phyloP scores from a whole-genome alignment of 2,329 filamentous ascomycete genomes.

The Apiospora pterosperma region DNA sequence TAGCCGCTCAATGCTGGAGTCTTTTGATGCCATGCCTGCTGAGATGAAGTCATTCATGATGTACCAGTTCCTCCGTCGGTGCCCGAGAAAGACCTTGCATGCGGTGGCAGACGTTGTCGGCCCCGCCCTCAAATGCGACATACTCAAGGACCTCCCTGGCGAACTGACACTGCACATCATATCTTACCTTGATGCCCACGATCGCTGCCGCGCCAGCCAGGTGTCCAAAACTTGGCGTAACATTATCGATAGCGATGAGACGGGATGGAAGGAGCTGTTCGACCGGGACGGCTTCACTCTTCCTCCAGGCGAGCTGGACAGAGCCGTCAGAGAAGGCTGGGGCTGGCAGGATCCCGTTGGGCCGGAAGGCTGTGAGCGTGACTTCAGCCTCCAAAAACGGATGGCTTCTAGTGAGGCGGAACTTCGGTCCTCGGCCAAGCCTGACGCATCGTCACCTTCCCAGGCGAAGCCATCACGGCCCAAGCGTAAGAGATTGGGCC shows the following conservation, averaged over 20 bases:
- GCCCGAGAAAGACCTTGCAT: slow-evolving; percentile 82
- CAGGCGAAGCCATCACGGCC: slow-evolving; percentile 37
- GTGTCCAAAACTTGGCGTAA: slow-evolving; percentile 94
- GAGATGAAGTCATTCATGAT: slow-evolving; percentile 95
- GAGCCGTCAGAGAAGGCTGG: slow-evolving; percentile 89
- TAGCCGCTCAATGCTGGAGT: slow-evolving; percentile 81
- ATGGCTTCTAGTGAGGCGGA: slow-evolving; percentile 53
- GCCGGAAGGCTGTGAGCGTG: slow-evolving; percentile 71
- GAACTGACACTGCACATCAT: slow-evolving; percentile 88
- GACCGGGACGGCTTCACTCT: slow-evolving; percentile 79
- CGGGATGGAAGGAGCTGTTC: slow-evolving; percentile 90
- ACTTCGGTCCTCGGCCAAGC: slow-evolving; percentile 39
- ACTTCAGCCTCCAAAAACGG: slow-evolving; percentile 62
- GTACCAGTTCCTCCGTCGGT: slow-evolving; percentile 89
- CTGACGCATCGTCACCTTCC: slow-evolving; percentile 33
- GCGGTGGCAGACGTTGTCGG: slow-evolving; percentile 90
- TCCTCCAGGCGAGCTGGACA: slow-evolving; percentile 76
- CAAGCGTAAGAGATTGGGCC: slow-evolving; percentile 53
- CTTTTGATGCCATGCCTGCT: slow-evolving; percentile 85
- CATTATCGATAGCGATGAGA: slow-evolving; percentile 89
- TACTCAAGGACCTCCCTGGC: slow-evolving; percentile 75
- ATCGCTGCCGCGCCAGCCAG: slow-evolving; percentile 85
- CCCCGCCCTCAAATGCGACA: slow-evolving; percentile 91
- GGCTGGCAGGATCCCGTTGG: slow-evolving; percentile 91
- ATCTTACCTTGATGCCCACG: slow-evolving; percentile 78